Conservation (phyloP, 768 basidiomycete species). For the Termitomyces sp. region DNA sequence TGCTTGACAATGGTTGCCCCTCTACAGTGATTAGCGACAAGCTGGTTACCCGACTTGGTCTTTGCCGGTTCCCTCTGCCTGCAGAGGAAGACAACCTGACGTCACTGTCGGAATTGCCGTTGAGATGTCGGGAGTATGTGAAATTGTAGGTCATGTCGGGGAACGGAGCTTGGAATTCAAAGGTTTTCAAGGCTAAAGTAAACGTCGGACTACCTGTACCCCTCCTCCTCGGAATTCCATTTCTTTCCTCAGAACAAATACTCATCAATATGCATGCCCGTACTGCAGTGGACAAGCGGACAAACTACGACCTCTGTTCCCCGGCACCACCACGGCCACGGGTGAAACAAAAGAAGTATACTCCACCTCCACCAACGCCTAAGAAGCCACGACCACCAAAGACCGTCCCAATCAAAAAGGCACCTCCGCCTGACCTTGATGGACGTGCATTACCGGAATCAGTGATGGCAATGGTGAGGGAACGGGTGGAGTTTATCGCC, state of each 20-base stretch:
- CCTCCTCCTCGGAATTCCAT: constrained; percentile 22
- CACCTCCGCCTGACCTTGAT: not conserved
- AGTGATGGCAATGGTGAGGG: not conserved
- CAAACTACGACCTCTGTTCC: not conserved
- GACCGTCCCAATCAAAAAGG: not conserved
- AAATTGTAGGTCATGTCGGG: constrained; percentile 12
- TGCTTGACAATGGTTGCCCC: not conserved
- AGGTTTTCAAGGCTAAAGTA: constrained; percentile 16
- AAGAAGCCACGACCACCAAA: not conserved
- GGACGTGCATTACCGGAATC: not conserved
- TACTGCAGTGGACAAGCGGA: not conserved
- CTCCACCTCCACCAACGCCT: not conserved
- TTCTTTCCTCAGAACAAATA: constrained; percentile 21
- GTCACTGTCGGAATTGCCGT: not conserved
- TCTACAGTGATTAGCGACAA: not conserved
- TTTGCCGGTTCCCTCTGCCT: not conserved
- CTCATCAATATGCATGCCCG: constrained; percentile 15
- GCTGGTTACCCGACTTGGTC: not conserved
- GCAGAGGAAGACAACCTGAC: not conserved
- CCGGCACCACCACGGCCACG: too few species aligned
- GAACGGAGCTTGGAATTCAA: constrained; percentile 19
- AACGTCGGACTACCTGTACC: constrained; percentile 16
- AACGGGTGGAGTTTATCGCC: not conserved
- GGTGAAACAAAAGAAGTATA: not conserved
- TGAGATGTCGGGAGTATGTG: constrained; percentile 1